Evolutionary conservation across 1,284 basidiomycete genomes (phyloP).

Genomic region (Cutaneotrichosporon dermatis): DNA sequence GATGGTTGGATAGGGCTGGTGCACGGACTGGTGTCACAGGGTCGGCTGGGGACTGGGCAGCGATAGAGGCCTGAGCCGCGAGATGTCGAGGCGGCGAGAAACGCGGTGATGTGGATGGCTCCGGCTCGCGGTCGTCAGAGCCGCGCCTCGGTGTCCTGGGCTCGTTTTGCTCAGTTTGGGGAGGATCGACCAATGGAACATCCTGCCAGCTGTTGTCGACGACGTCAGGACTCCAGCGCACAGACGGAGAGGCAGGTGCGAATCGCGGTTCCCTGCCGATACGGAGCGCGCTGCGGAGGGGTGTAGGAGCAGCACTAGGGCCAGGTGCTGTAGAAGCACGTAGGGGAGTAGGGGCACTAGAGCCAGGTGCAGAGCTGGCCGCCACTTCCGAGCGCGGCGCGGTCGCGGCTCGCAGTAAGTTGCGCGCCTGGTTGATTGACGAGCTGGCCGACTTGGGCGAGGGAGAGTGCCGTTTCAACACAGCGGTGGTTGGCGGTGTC

Average conservation of each 20-base stretch:
- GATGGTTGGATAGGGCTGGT: not conserved
- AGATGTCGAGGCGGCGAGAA: too few relatives aligned
- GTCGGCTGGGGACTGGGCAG: not conserved
- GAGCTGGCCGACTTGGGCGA: not conserved
- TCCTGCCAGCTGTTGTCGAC: not conserved
- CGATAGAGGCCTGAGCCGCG: not conserved
- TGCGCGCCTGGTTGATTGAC: conserved; percentile 1
- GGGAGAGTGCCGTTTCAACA: not conserved
- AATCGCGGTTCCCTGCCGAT: not conserved
- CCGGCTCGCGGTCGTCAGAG: too few relatives aligned
- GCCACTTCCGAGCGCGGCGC: not conserved
- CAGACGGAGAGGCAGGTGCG: not conserved
- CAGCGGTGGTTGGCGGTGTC: not conserved
- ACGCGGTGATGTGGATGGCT: too few relatives aligned
- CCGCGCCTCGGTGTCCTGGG: not conserved
- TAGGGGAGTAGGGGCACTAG: too few relatives aligned
- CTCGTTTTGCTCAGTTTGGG: too few relatives aligned
- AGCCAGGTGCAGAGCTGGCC: too few relatives aligned
- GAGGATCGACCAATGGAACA: too few relatives aligned
- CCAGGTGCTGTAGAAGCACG: not conserved
- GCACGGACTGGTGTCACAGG: not conserved
- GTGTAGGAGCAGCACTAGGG: not conserved
- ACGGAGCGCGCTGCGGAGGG: conserved; percentile 2
- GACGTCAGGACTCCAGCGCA: conserved; percentile 7
- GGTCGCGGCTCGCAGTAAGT: not conserved